Percentiles rank a stretch among this genome's conserved stretches.
Conservation (phyloP, 805 yeast genomes). For the Kodamaea fukazawae region DNA sequence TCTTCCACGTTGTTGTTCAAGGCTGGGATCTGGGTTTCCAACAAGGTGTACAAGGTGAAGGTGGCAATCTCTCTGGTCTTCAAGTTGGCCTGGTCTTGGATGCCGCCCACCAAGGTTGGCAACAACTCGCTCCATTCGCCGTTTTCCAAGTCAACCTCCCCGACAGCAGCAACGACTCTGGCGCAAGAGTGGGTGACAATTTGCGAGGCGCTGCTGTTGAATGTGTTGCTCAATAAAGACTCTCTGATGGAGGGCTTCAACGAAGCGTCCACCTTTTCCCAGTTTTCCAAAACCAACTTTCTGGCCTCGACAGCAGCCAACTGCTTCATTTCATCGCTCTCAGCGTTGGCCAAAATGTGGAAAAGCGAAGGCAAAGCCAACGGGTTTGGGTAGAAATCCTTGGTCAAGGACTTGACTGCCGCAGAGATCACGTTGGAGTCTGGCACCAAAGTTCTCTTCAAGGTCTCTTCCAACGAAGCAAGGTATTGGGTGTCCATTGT, state of each 20-base stretch:
- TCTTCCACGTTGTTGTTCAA: conserved; percentile 59
- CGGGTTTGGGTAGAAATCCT: conserved; percentile 70
- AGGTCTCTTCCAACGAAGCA: conserved; percentile 70
- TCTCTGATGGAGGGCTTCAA: conserved; percentile 61
- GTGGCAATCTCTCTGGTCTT: conserved; percentile 79
- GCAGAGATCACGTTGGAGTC: conserved; percentile 75
- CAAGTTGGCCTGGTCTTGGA: conserved; percentile 35
- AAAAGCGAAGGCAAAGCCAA: conserved; percentile 77
- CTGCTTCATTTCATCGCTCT: conserved; percentile 73
- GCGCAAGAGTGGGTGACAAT: conserved; percentile 85
- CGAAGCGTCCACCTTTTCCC: conserved; percentile 55
- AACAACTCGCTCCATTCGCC: conserved; percentile 74
- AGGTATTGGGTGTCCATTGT: conserved; percentile 70
- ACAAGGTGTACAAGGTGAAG: conserved; percentile 69
- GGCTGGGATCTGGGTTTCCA: conserved; percentile 66
- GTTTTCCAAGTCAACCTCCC: conserved; percentile 64
- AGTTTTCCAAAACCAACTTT: conserved; percentile 69
- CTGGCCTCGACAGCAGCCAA: conserved; percentile 96
- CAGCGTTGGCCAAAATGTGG: conserved; percentile 71
- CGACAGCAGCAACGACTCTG: conserved; percentile 85
- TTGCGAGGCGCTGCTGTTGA: conserved; percentile 52
- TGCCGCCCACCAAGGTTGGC: conserved; percentile 65
- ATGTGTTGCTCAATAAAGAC: conserved; percentile 66
- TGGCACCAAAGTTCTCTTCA: conserved; percentile 78
- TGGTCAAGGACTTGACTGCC: conserved; percentile 72